Evolutionary conservation across 148 eudicot genomes (phyloP), one percentile per base, ranked within the genome.

Genomic region (Nepenthes gracilis): DNA sequence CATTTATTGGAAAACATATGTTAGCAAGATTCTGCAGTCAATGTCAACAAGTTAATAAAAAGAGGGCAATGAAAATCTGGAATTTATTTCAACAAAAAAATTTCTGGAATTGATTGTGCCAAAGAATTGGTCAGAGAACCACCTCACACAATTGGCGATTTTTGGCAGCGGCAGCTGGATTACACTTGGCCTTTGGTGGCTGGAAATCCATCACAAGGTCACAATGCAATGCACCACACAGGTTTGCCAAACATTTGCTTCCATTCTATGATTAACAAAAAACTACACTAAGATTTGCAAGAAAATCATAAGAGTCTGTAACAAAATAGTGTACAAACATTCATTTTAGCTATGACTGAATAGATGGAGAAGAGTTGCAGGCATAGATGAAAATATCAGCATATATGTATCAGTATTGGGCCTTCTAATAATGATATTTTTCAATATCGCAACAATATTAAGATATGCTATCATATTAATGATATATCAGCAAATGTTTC

Each of bases 141-240:
- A 90, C 97, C 97, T 90, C 97, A 81, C 97, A 90, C 32, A 90
- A 58, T 60, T 83, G 97, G 43, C 67, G 89, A 63, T 87, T 87
- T 72, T 71, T 85, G 34, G 75, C 72, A 65, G 85, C 85, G 32
- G 95, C 97, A 37, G 95, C 95, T 34, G 97, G 89, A 74, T 85
- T 90, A 69, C 97, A 90, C 75, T 83, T 90, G 58, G 73, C 74
- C 67, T 85, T 87, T 64, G 64, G 79, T 34, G 72, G 70, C 51
- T 69, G 74, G 1, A 58, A 70, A 52, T 81, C 77, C 78, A 81
- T 73, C 70, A 77, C 78, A 66, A 65, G 81, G 68, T 90, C 97
- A 80, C 97, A 87, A 63, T 90, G 95, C 71, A 90, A 70, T 43
- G 95, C 95, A 57, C 97, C 95, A 63, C 97, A 90, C 49, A 83